Percentiles rank a stretch among this genome's conserved stretches.
Evolutionary conservation across 23 red algal genomes (phyloP).

Genomic region (Chondrus crispus): DNA sequence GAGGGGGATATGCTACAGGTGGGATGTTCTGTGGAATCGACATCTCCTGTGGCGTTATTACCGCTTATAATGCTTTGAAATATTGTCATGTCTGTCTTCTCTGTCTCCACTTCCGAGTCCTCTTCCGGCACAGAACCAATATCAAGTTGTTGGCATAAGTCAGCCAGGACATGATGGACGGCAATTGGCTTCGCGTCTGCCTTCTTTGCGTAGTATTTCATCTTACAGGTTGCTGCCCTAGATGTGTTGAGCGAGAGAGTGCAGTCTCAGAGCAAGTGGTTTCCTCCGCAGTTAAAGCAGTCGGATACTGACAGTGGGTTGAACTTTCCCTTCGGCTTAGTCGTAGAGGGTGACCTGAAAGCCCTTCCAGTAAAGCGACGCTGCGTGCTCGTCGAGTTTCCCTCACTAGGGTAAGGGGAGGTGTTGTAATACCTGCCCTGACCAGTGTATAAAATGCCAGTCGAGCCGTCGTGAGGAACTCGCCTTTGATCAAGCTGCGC

Average conservation of each 20-base stretch:
- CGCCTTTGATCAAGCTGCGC: not conserved
- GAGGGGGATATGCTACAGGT: no score
- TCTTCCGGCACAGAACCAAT: not conserved
- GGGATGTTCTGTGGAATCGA: not conserved
- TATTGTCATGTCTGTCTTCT: no score
- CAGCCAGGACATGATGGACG: not conserved
- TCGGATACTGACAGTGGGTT: not conserved
- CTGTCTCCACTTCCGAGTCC: not conserved
- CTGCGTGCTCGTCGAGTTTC: not conserved
- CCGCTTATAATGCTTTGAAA: no score
- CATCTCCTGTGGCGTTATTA: not conserved
- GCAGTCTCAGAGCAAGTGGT: not conserved
- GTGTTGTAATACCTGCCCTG: constrained; percentile 15
- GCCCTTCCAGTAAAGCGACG: not conserved
- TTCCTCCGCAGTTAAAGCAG: constrained; percentile 4
- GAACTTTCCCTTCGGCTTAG: no score
- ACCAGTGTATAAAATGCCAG: not conserved
- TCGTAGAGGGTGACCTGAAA: not conserved
- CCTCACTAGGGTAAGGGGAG: no score
- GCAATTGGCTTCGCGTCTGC: not conserved
- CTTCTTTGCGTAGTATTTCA: not conserved
- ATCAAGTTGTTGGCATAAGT: not conserved
- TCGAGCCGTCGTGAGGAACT: not conserved
- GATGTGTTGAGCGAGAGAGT: not conserved
- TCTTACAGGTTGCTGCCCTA: not conserved